phyloP scores from a whole-genome alignment of 352 stramenopile genomes.

The Phytophthora kernoviae region DNA sequence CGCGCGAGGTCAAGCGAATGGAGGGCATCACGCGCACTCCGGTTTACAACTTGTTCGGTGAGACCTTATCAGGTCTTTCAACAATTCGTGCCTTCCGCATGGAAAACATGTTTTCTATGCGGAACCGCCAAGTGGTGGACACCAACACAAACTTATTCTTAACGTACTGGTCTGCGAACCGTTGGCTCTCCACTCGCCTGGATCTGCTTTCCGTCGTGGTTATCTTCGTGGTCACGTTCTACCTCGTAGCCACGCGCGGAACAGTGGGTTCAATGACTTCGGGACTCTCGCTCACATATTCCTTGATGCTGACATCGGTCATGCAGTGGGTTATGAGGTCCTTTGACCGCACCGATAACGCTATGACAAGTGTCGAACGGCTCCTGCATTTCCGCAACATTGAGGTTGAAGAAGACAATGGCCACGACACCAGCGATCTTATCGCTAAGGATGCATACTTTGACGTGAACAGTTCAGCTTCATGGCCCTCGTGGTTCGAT shows the following conservation, averaged over 20 bases:
- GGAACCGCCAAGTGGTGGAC: slow-evolving; percentile 38
- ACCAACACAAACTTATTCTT: slow-evolving; percentile 37
- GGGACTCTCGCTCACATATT: slow-evolving; percentile 32
- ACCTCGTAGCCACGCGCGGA: slow-evolving; percentile 59
- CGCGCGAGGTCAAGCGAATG: slow-evolving; percentile 91
- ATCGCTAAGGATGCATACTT: background rate
- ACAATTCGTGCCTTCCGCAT: slow-evolving; percentile 85
- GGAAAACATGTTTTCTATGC: slow-evolving; percentile 25
- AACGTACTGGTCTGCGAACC: slow-evolving; percentile 43
- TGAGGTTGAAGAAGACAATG: slow-evolving; percentile 31
- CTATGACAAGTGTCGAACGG: slow-evolving; percentile 34
- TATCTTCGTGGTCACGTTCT: slow-evolving; percentile 82
- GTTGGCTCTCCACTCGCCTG: slow-evolving; percentile 94
- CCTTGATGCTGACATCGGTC: slow-evolving; percentile 44
- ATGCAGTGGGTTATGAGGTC: slow-evolving; percentile 20
- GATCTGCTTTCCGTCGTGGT: slow-evolving; percentile 75
- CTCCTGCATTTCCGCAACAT: slow-evolving; percentile 29
- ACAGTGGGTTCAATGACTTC: slow-evolving; percentile 17
- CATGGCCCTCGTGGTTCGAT: slow-evolving; percentile 31
- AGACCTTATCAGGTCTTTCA: slow-evolving; percentile 90
- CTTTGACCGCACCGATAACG: slow-evolving; percentile 42
- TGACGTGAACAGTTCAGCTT: background rate
- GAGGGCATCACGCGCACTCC: slow-evolving; percentile 86
- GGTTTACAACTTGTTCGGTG: slow-evolving; percentile 90
- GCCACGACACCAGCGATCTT: background rate